These are phyloP conservation scores for Coemansia sp. DNA, from an alignment of 192 early-diverging fungal species.

Conservation along the genomic window DNA sequence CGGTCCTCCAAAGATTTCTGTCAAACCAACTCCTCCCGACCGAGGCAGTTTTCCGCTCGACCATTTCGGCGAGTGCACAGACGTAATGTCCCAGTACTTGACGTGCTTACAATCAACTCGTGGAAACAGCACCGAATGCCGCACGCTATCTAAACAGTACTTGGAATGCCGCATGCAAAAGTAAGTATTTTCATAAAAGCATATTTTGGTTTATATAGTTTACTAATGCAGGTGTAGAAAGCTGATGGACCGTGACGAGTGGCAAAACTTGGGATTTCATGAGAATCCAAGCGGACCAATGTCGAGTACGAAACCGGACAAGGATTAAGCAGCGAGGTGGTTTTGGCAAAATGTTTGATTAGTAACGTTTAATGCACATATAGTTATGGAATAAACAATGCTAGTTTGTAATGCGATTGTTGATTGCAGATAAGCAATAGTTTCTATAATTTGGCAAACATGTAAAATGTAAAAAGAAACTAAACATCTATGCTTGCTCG, in stretches of 20 bases:
- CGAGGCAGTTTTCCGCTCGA: slow-evolving; percentile 91
- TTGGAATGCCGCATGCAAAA: slow-evolving; percentile 90
- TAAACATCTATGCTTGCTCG: neutral
- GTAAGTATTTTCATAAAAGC: slow-evolving; percentile 18
- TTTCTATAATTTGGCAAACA: too few species aligned
- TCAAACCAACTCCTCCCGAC: slow-evolving; percentile 74
- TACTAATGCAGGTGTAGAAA: slow-evolving; percentile 19
- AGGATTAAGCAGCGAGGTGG: too few species aligned
- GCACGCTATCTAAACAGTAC: slow-evolving; percentile 73
- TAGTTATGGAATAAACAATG: too few species aligned
- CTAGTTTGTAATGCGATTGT: too few species aligned
- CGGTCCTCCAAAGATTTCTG: slow-evolving; percentile 64
- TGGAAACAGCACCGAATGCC: slow-evolving; percentile 71
- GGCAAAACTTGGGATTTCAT: slow-evolving; percentile 55
- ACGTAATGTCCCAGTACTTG: slow-evolving; percentile 77
- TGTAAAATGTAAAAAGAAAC: too few species aligned
- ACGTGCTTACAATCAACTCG: slow-evolving; percentile 72
- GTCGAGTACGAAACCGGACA: neutral
- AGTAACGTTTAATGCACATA: too few species aligned
- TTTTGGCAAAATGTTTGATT: too few species aligned
- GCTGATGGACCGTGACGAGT: slow-evolving; percentile 54
- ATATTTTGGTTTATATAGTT: neutral
- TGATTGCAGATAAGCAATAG: too few species aligned
- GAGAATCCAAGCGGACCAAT: slow-evolving; percentile 10
- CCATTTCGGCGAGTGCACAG: slow-evolving; percentile 80